These are phyloP conservation scores for Samsoniella hepiali DNA, from an alignment of 2,329 filamentous ascomycete genomes.

Conservation along the genomic window DNA sequence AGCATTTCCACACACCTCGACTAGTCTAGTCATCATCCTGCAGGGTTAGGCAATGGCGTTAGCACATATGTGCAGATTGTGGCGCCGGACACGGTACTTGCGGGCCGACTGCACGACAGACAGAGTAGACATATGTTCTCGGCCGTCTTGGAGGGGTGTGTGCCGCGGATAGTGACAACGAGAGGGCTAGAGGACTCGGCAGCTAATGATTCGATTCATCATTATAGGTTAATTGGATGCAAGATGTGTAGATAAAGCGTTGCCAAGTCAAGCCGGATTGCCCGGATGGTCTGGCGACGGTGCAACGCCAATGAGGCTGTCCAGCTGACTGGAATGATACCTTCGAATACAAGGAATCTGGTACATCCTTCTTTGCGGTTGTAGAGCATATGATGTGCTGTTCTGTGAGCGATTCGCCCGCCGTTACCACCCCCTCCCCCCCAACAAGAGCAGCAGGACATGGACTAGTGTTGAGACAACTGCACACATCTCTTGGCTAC, in stretches of 20 bases:
- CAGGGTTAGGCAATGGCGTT: not conserved
- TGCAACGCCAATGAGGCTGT: not conserved
- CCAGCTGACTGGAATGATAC: not conserved
- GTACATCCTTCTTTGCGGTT: not conserved
- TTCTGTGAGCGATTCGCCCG: not conserved
- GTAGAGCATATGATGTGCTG: not conserved
- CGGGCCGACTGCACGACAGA: constrained; percentile 6
- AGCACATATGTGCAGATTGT: constrained; percentile 8
- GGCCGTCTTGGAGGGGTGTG: not conserved
- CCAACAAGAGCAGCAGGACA: not conserved
- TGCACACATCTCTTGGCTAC: not conserved
- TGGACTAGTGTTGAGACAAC: not conserved
- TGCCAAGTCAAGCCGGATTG: not conserved
- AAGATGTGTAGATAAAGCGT: not conserved
- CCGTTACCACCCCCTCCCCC: not conserved
- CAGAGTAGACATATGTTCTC: not conserved
- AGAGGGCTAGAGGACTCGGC: not conserved
- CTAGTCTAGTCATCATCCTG: not conserved
- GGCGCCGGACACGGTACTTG: not conserved
- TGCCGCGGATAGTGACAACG: not conserved
- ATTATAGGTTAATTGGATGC: not conserved
- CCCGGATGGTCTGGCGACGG: not conserved
- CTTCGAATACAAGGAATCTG: too few relatives aligned
- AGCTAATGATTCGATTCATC: not conserved
- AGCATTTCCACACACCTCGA: not conserved